Conservation (phyloP, 2,329 filamentous ascomycete species). For the Chlorencoelia australis region DNA sequence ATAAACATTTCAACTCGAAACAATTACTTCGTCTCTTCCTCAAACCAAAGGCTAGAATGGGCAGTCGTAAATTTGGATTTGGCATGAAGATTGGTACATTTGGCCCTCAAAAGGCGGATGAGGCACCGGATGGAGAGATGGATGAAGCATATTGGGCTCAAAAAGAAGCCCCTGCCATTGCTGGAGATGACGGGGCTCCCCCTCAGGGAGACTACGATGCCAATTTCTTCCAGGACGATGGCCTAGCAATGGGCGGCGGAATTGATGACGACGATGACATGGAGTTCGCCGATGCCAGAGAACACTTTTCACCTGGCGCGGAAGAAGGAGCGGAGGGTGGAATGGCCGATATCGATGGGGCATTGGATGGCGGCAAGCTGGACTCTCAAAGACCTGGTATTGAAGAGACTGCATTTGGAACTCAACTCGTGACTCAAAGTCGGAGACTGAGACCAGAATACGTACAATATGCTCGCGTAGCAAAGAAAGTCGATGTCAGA, state of each 20-base stretch:
- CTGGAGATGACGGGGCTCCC: conserved; percentile 45
- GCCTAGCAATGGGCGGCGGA: conserved; percentile 55
- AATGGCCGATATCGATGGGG: conserved; percentile 39
- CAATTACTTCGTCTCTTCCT: conserved; percentile 84
- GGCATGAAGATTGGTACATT: conserved; percentile 35
- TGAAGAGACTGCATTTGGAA: conserved; percentile 43
- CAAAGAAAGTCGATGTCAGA: conserved; percentile 62
- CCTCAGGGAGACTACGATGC: conserved; percentile 82
- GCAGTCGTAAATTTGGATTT: conserved; percentile 49
- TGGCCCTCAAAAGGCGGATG: conserved; percentile 39
- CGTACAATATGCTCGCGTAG: conserved; percentile 59
- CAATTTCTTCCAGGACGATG: conserved; percentile 93
- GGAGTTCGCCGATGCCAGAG: conserved; percentile 71
- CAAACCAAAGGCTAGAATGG: conserved; percentile 83
- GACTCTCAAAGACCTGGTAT: conserved; percentile 30
- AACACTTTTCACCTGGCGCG: conserved; percentile 62
- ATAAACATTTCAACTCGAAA: conserved; percentile 96
- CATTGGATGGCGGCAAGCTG: conserved; percentile 40
- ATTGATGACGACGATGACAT: conserved; percentile 53
- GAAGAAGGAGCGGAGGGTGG: conserved; percentile 34
- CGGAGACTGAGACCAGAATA: conserved; percentile 56
- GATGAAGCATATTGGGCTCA: conserved; percentile 94
- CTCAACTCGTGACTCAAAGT: conserved; percentile 55
- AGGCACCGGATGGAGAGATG: conserved; percentile 63
- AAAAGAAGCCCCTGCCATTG: conserved; percentile 40